Evolutionary conservation across 176 grass and related monocot genomes (phyloP).

Genomic region (Carex cristatella): DNA sequence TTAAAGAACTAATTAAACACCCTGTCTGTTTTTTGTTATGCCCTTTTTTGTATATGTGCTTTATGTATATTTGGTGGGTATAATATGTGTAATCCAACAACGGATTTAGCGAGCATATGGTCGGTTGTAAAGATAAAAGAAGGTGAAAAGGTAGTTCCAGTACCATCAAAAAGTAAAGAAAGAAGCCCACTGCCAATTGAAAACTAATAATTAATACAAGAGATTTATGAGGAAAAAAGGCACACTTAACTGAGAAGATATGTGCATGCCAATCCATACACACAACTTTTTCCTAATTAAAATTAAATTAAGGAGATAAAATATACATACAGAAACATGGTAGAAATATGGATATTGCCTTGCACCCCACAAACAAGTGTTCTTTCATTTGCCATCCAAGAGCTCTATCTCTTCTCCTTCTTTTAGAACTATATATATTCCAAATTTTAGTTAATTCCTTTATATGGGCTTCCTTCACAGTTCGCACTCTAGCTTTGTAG

Average conservation of each 20-base stretch:
- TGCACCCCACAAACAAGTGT: slow-evolving; percentile 48
- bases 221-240: slow-evolving; percentile 10
- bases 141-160: slow-evolving; percentile 19
- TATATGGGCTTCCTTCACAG: slow-evolving; percentile 1
- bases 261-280: slow-evolving; percentile 23
- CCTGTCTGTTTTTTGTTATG: not conserved
- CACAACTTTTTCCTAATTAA: slow-evolving; percentile 6
- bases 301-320: not conserved
- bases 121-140: slow-evolving; percentile 70
- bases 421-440: not conserved
- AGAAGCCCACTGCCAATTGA: slow-evolving; percentile 44
- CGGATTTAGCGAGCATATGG: slow-evolving; percentile 32
- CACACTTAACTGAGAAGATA: slow-evolving; percentile 8
- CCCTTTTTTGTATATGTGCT: slow-evolving; percentile 20
- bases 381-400: slow-evolving; percentile 65
- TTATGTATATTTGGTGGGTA: slow-evolving; percentile 39
- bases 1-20: slow-evolving; percentile 22
- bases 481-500: not conserved
- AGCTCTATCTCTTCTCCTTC: slow-evolving; percentile 54
- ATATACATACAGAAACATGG: slow-evolving; percentile 49
- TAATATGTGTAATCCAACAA: slow-evolving; percentile 75
- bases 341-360: slow-evolving; percentile 26
- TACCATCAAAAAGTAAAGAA: slow-evolving; percentile 26
- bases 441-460: slow-evolving; percentile 9
- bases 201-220: slow-evolving; percentile 43